These are phyloP conservation scores for Phaseolus lunatus DNA, from an alignment of 306 rosid species.

Conservation along the genomic window DNA sequence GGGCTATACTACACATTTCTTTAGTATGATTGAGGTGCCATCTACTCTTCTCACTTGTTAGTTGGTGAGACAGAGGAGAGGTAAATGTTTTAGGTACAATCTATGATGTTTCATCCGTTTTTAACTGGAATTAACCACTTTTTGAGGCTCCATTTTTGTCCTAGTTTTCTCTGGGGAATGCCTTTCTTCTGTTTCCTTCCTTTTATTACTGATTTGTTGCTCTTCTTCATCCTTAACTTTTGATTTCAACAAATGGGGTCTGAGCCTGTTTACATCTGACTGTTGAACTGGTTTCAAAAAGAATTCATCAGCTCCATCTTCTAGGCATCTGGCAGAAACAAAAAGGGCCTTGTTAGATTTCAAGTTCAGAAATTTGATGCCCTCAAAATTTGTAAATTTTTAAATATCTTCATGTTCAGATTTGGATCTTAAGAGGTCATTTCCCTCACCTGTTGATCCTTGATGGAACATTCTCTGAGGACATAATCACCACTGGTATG, in stretches of 20 bases:
- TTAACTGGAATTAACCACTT: neutral
- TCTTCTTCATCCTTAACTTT: slow-evolving; percentile 53
- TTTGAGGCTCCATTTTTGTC: slow-evolving; percentile 46
- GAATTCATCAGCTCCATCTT: slow-evolving; percentile 91
- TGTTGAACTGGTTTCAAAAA: slow-evolving; percentile 80
- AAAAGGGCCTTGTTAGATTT: slow-evolving; percentile 39
- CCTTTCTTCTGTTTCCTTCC: slow-evolving; percentile 48
- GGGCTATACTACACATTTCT: slow-evolving; percentile 6
- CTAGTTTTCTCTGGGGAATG: slow-evolving; percentile 51
- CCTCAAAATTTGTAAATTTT: neutral
- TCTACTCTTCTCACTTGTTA: slow-evolving; percentile 32
- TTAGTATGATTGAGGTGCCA: slow-evolving; percentile 13
- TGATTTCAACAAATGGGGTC: slow-evolving; percentile 72
- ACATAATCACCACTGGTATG: slow-evolving; percentile 93
- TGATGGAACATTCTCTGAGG: slow-evolving; percentile 88
- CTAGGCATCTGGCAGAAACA: slow-evolving; percentile 69
- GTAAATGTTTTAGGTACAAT: slow-evolving; percentile 18
- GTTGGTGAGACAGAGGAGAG: slow-evolving; percentile 28
- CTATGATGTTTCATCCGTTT: neutral
- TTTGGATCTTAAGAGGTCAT: neutral
- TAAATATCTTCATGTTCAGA: slow-evolving; percentile 9
- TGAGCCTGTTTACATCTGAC: slow-evolving; percentile 78
- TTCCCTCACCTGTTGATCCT: slow-evolving; percentile 73
- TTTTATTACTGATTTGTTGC: slow-evolving; percentile 38
- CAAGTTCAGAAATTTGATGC: slow-evolving; percentile 1